A percentile compares a stretch with the other conserved stretches of the same genome.
Evolutionary conservation across 441 rosid genomes (phyloP).

Genomic region (Melastoma candidum): DNA sequence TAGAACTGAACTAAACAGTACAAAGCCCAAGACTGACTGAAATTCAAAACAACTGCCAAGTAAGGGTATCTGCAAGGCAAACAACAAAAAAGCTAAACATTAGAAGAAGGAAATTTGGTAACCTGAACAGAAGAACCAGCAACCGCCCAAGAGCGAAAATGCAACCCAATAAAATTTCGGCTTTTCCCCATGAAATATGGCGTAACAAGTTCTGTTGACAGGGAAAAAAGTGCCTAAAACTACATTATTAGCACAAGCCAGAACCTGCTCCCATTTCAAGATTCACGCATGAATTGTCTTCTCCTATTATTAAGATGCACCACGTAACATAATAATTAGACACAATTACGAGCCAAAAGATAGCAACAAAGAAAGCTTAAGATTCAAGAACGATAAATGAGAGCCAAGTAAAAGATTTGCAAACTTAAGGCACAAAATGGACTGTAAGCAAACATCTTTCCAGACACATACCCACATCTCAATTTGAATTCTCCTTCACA

Average conservation of each 20-base stretch:
- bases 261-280: no score
- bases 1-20: conserved; percentile 96
- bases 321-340: not conserved
- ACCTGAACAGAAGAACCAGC: not conserved
- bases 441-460: not conserved
- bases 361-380: not conserved
- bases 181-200: no score
- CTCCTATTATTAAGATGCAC: not conserved
- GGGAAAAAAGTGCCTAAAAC: no score
- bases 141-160: not conserved
- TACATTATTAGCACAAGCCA: no score
- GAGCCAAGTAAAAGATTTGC: not conserved
- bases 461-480: conserved; percentile 67
- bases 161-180: not conserved
- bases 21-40: conserved; percentile 98
- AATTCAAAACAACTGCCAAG: conserved; percentile 89
- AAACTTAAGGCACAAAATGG: no score
- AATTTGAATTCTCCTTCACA: conserved; percentile 95
- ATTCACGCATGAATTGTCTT: no score
- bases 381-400: not conserved
- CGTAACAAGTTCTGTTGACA: no score
- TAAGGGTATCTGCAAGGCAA: conserved; percentile 74
- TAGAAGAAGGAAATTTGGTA: conserved; percentile 10
- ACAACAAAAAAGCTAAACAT: conserved; percentile 3
- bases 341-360: no score